phyloP scores from a whole-genome alignment of 352 stramenopile genomes.

The Globisporangium yorkense region DNA sequence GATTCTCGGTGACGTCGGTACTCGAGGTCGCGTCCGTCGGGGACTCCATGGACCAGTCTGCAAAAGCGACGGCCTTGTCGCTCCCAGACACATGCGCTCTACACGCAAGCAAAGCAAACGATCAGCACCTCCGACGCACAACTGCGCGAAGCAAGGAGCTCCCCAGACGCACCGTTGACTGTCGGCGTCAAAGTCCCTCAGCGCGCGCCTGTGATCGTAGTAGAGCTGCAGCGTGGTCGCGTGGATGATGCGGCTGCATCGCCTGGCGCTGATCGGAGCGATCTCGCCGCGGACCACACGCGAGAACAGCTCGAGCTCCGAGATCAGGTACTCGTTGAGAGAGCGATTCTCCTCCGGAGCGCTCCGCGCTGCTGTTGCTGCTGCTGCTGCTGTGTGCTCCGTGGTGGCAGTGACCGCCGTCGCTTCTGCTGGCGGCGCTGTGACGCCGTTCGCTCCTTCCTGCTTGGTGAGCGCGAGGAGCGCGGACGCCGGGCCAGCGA shows the following conservation, averaged over 20 bases:
- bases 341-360: slow-evolving; percentile 28
- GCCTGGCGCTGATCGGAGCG: slow-evolving; percentile 1
- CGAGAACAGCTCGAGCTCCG: slow-evolving; percentile 42
- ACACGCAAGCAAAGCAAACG: background rate
- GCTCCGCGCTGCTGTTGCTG: slow-evolving; percentile 1
- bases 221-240: slow-evolving; percentile 40
- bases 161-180: slow-evolving; percentile 30
- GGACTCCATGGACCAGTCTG: background rate
- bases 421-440: background rate
- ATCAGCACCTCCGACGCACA: slow-evolving; percentile 3
- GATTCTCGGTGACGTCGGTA: slow-evolving; percentile 3
- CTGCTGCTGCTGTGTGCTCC: background rate
- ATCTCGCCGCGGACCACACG: slow-evolving; percentile 20
- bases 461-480: background rate
- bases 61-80: background rate
- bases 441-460: background rate
- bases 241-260: slow-evolving; percentile 21
- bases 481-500: background rate
- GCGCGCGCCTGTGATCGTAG: slow-evolving; percentile 35
- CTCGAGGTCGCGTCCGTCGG: background rate
- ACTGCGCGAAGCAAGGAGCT: background rate
- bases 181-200: slow-evolving; percentile 52
- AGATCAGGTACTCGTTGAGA: slow-evolving; percentile 46
- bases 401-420: background rate
- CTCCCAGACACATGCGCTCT: slow-evolving; percentile 3